Percentiles rank a stretch among this genome's conserved stretches.
Evolutionary conservation across 2,329 filamentous ascomycete species (phyloP).

Genomic region (Pseudohalonectria lignicola): DNA sequence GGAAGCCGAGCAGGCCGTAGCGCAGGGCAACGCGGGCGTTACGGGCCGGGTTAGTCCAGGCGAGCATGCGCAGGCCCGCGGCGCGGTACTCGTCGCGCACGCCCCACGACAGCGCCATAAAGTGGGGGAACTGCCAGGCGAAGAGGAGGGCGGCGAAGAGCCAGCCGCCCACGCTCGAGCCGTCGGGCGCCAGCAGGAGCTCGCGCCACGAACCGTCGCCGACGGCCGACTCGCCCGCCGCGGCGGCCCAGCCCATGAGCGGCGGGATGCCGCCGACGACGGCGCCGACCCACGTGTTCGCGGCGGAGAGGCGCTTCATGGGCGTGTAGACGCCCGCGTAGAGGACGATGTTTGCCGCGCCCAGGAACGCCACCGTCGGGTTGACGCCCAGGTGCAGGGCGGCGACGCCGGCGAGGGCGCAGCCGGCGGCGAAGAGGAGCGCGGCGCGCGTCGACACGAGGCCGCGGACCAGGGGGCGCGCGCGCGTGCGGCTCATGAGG

Average conservation of each 20-base stretch:
- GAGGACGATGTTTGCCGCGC: slow-evolving; percentile 72
- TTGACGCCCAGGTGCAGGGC: slow-evolving; percentile 86
- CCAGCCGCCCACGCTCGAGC: slow-evolving; percentile 68
- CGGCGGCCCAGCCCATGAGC: slow-evolving; percentile 96
- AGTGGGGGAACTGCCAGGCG: slow-evolving; percentile 97
- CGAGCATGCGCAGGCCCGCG: slow-evolving; percentile 61
- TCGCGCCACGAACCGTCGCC: slow-evolving; percentile 56
- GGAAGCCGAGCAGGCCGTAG: slow-evolving; percentile 75
- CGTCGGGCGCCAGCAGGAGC: slow-evolving; percentile 57
- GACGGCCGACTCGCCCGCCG: slow-evolving; percentile 76
- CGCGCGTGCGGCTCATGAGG: slow-evolving; percentile 86
- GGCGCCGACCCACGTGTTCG: slow-evolving; percentile 94
- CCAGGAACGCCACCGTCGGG: slow-evolving; percentile 80
- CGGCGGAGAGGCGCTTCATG: slow-evolving; percentile 71
- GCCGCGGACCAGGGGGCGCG: slow-evolving; percentile 75
- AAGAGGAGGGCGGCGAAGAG: slow-evolving; percentile 75
- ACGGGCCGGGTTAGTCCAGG: slow-evolving; percentile 74
- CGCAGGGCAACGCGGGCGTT: slow-evolving; percentile 82
- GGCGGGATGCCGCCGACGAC: slow-evolving; percentile 89
- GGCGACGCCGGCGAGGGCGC: slow-evolving; percentile 57
- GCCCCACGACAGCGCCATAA: slow-evolving; percentile 84
- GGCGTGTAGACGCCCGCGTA: slow-evolving; percentile 93
- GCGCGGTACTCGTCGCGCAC: slow-evolving; percentile 83
- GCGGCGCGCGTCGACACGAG: slow-evolving; percentile 65
- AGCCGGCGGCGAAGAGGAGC: slow-evolving; percentile 65